phyloP scores from a whole-genome alignment of 108 stramenopile genomes.

The Phaeodactylum tricornutum region DNA sequence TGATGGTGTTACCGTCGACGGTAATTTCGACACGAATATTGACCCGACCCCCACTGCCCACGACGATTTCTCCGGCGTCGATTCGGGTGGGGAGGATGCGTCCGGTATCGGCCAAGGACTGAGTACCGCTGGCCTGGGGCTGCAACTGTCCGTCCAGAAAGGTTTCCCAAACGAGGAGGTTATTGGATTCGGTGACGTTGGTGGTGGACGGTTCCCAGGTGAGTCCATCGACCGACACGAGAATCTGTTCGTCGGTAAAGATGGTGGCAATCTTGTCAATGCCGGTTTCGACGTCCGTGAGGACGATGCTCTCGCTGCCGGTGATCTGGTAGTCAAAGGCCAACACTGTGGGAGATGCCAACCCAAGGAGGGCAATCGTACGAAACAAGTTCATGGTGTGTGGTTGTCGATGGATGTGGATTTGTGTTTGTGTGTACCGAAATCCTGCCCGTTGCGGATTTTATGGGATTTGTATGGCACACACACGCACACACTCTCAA shows the following conservation, averaged over 20 bases:
- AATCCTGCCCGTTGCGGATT: too few relatives aligned
- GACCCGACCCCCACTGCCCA: slow-evolving; percentile 4
- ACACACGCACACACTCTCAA: too few relatives aligned
- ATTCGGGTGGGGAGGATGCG: slow-evolving; percentile 11
- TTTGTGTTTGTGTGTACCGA: too few relatives aligned
- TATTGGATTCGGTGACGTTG: background rate
- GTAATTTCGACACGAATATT: slow-evolving; percentile 9
- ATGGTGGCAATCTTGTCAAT: slow-evolving; percentile 14
- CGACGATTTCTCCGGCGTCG: slow-evolving; percentile 11
- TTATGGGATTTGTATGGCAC: too few relatives aligned
- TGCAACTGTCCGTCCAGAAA: slow-evolving; percentile 13
- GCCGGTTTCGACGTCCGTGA: slow-evolving; percentile 15
- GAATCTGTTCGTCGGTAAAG: slow-evolving; percentile 8
- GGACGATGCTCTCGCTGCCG: too few relatives aligned
- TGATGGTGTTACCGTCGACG: slow-evolving; percentile 3
- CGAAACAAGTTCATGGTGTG: too few relatives aligned
- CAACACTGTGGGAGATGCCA: too few relatives aligned
- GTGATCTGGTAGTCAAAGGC: too few relatives aligned
- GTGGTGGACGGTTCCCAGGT: slow-evolving; percentile 10
- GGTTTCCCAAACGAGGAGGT: slow-evolving; percentile 8
- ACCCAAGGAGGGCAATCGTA: too few relatives aligned
- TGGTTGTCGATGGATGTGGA: too few relatives aligned
- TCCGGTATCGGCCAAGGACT: slow-evolving; percentile 6
- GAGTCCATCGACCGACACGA: slow-evolving; percentile 12
- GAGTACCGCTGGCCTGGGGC: slow-evolving; percentile 5